phyloP scores from a whole-genome alignment of 2,329 filamentous ascomycete genomes.

The Pseudogymnoascus sp. region DNA sequence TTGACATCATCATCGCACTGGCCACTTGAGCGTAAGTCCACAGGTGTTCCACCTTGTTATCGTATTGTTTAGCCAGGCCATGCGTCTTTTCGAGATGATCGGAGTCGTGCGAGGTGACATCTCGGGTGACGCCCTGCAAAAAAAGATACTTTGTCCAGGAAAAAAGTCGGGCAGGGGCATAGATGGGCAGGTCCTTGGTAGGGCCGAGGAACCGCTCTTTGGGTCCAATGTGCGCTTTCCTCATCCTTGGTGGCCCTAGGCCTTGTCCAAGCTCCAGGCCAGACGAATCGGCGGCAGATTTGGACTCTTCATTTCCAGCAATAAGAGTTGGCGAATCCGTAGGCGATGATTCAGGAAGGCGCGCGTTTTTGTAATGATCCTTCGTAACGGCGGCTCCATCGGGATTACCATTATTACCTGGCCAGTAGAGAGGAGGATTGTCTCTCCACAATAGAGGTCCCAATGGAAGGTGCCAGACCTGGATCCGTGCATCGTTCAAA shows the following conservation, averaged over 20 bases:
- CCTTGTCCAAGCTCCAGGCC: neutral
- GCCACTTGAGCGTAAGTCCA: conserved; percentile 47
- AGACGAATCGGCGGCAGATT: neutral
- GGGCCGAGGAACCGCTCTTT: neutral
- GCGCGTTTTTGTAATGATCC: conserved; percentile 27
- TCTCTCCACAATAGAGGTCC: conserved; percentile 30
- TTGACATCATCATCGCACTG: conserved; percentile 43
- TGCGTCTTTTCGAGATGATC: conserved; percentile 12
- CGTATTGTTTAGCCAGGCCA: conserved; percentile 44
- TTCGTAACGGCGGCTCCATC: conserved; percentile 21
- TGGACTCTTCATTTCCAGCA: conserved; percentile 8
- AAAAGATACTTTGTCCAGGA: conserved; percentile 20
- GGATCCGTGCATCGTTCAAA: conserved; percentile 26
- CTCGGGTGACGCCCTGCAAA: conserved; percentile 20
- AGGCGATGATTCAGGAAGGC: too few species aligned
- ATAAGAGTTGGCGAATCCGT: neutral
- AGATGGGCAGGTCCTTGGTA: conserved; percentile 16
- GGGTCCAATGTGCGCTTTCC: too few species aligned
- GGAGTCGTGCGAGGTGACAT: conserved; percentile 15
- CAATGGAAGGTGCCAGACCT: conserved; percentile 27
- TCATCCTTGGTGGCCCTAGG: neutral
- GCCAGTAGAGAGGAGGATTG: conserved; percentile 22
- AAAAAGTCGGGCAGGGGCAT: conserved; percentile 18
- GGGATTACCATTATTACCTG: too few species aligned
- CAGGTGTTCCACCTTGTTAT: conserved; percentile 60